Evolutionary conservation across 345 rosid genomes (phyloP).

Genomic region (Murraya paniculata): DNA sequence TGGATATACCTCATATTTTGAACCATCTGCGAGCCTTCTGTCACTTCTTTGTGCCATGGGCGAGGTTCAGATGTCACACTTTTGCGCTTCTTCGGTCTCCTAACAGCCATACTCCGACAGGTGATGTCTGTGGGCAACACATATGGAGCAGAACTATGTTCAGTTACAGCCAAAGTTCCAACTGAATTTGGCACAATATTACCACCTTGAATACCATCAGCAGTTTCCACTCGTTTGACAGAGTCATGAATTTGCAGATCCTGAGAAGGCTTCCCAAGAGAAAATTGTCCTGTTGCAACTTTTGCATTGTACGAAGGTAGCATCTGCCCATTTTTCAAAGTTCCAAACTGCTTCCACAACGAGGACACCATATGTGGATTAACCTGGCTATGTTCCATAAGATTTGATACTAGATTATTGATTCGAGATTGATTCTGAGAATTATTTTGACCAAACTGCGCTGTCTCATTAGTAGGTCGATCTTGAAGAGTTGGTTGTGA

Average conservation of each 20-base stretch:
- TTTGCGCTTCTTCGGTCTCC: slow-evolving; percentile 56
- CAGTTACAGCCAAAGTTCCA: slow-evolving; percentile 10
- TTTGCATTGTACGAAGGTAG: slow-evolving; percentile 23
- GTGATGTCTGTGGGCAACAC: slow-evolving; percentile 15
- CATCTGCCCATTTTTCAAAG: slow-evolving; percentile 44
- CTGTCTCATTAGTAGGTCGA: slow-evolving; percentile 22
- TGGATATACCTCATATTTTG: slow-evolving; percentile 50
- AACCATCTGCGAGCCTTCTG: slow-evolving; percentile 31
- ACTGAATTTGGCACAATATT: slow-evolving; percentile 8
- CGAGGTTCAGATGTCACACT: slow-evolving; percentile 32
- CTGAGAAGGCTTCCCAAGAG: slow-evolving; percentile 19
- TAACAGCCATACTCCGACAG: slow-evolving; percentile 17
- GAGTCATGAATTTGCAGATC: slow-evolving; percentile 10
- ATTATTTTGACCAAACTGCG: slow-evolving; percentile 15
- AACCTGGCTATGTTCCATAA: slow-evolving; percentile 21
- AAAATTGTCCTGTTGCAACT: slow-evolving; percentile 12
- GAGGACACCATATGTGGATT: slow-evolving; percentile 23
- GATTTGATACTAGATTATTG: slow-evolving; percentile 15
- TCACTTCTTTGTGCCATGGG: slow-evolving; percentile 56
- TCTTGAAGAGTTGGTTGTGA: slow-evolving; percentile 22
- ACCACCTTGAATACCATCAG: slow-evolving; percentile 20
- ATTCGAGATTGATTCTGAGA: slow-evolving; percentile 27
- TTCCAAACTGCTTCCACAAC: slow-evolving; percentile 42
- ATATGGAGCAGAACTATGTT: slow-evolving; percentile 13
- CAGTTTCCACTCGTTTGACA: slow-evolving; percentile 4